Evolutionary conservation across 2,329 filamentous ascomycete genomes (phyloP).

Genomic region (Didymella keratinophila): DNA sequence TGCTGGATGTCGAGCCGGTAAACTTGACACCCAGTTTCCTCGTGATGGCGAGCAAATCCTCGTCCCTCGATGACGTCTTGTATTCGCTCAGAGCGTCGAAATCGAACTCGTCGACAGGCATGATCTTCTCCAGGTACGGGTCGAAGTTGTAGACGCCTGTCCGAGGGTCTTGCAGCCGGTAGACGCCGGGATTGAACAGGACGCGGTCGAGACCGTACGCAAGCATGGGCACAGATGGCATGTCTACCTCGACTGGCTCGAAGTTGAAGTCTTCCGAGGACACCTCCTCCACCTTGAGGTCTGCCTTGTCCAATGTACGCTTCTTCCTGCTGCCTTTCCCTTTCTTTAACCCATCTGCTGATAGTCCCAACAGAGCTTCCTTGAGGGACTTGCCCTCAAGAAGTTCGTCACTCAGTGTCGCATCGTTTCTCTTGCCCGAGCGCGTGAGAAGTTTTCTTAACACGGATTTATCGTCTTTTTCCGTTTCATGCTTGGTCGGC

Average conservation of each 20-base stretch:
- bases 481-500: background rate
- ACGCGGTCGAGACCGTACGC: constrained; percentile 83
- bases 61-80: constrained; percentile 89
- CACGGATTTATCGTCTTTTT: background rate
- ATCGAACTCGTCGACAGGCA: constrained; percentile 92
- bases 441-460: background rate
- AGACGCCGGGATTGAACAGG: constrained; percentile 90
- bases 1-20: constrained; percentile 94
- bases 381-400: constrained; percentile 28
- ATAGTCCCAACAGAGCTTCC: constrained; percentile 31
- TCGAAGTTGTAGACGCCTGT: constrained; percentile 96
- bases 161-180: constrained; percentile 86
- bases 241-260: constrained; percentile 53
- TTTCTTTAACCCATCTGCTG: background rate
- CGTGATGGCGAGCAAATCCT: constrained; percentile 73
- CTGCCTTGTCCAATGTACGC: constrained; percentile 6
- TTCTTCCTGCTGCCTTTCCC: constrained; percentile 17
- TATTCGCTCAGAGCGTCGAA: constrained; percentile 86
- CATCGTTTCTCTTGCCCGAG: background rate
- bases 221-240: constrained; percentile 67
- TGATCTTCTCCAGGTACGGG: constrained; percentile 89
- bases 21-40: constrained; percentile 76
- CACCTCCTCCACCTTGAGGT: constrained; percentile 35
- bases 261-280: constrained; percentile 45
- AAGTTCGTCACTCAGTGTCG: background rate